Percentiles rank a stretch among this genome's conserved stretches.
Conservation (phyloP, 139 green algal species). For the Tetraselmis chui region DNA sequence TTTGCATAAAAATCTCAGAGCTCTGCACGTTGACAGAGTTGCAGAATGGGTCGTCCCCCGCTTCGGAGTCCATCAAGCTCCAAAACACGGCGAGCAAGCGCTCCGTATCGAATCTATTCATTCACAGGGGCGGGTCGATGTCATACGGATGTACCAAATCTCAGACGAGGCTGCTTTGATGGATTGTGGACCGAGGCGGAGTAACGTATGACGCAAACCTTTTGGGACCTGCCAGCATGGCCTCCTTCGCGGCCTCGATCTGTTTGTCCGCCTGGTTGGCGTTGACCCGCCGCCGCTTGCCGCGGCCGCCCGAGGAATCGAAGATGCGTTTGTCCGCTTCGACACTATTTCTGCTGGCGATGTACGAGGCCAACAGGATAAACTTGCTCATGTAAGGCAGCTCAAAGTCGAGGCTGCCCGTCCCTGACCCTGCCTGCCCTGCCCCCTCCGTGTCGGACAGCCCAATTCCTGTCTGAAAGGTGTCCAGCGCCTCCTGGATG, state of each 20-base stretch:
- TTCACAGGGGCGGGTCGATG: no score
- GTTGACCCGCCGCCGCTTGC: neutral
- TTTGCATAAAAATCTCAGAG: neutral
- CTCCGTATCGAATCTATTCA: neutral
- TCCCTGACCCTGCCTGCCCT: neutral
- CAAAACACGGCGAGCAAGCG: neutral
- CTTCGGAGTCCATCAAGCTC: neutral
- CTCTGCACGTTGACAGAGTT: neutral
- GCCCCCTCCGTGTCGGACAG: neutral
- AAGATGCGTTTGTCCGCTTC: neutral
- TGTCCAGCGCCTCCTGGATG: neutral
- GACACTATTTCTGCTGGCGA: neutral
- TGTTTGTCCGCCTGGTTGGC: neutral
- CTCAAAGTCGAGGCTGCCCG: neutral
- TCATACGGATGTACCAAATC: no score
- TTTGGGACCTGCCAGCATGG: neutral
- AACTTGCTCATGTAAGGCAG: neutral
- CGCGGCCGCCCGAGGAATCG: neutral
- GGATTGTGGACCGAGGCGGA: no score
- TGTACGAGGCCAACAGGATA: neutral
- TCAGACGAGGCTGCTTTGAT: no score
- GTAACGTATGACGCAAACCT: no score
- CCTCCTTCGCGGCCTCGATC: neutral
- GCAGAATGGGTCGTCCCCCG: neutral
- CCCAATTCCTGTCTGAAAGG: neutral